Evolutionary conservation across 495 filamentous ascomycete genomes (phyloP), one percentile per base, ranked within the genome.

Genomic region (Glarea lozoyensis): DNA sequence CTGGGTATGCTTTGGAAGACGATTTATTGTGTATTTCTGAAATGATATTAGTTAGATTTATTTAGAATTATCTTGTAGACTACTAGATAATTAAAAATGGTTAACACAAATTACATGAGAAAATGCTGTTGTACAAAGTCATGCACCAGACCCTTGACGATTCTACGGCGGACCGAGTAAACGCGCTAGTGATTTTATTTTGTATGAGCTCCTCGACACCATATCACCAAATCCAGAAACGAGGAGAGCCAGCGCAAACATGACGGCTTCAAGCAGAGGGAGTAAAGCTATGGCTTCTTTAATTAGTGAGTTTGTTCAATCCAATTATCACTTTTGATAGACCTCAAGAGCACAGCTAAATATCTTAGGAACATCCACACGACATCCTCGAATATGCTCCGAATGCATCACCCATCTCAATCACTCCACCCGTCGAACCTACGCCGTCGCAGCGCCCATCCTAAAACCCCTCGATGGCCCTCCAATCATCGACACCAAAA

Each of bases 241-340:
- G n/a, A n/a, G n/a, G n/a, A n/a, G n/a, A n/a, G n/a, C 22, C 16
- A 50, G 3, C 3, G 40, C 50, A 40, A 66, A 49, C 45, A 75
- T 75, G 69, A 62, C 67, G 46, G 63, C 64, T 43, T 59, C 65
- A 37, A 68, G 72, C 60, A 69, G 69, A 64, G 69, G 72, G 40
- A 50, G 59, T 30, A 57, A 52, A 50, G 50, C 59, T 43, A 58
- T 58, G 37, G 56, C 63, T 37, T 58, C 60, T 17, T 52, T 72
- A 40, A 55, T 73, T 47, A 20, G 52, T 55, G 30, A 45, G 54
- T 40, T 20, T 11, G 1, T 24, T 17, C 22, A 19, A 21, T 20
- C 35, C 10, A 10, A 6, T 11, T 5, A 35, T 11, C 5, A 6
- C 35, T 11, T 20, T 19, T 37, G 35, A 62, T 56, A 59, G 56